Evolutionary conservation across 495 filamentous ascomycete species (phyloP), one percentile per base, ranked within the genome.

Genomic region (Tirmania nivea): DNA sequence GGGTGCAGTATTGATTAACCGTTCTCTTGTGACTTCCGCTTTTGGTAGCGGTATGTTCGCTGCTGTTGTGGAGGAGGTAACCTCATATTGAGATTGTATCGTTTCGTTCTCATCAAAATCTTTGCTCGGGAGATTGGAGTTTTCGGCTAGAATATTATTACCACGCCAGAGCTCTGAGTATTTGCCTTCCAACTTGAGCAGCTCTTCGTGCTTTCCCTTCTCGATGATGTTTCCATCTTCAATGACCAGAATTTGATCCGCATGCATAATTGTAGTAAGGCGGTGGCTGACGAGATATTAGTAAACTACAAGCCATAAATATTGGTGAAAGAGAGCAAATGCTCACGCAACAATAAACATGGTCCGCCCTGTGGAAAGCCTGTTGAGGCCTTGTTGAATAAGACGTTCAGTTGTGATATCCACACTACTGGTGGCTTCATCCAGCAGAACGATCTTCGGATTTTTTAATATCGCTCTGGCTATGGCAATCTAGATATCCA

Each of bases 211-310:
- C 50, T 69, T 75, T 9, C 81, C 79, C 48, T 75, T 69, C 65
- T 86, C 78, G 4, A 77, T 68, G 55, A 83, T 74, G 54, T 75
- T 67, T 11, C 80, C 81, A 36, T 80, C 72, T 52, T 75, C 71
- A 51, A 83, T 69, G 19, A 84, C 79, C 51, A 82, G 68, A 55
- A 84, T 83, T 49, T 70, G 69, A 54, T 84, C 78, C 14, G 78
- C 79, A 58, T 78, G 76, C 76, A 80, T 77, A 52, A 81, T 78
- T 8, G 78, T 86, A 9, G 78, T 83, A 50, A 81, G 69, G 19
- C 78, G 78, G 66, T 81, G 80, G 16, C 56, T 64, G 48, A 34
- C 11, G 48, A 17, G 34, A 36, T 16, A 34, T 16, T 48, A 31
- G 25, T 31, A 31, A 31, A 31, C 25, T 31, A 5, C 25, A 31